Evolutionary conservation across 495 filamentous ascomycete species (phyloP).

Genomic region (Aspergillus asperescens): DNA sequence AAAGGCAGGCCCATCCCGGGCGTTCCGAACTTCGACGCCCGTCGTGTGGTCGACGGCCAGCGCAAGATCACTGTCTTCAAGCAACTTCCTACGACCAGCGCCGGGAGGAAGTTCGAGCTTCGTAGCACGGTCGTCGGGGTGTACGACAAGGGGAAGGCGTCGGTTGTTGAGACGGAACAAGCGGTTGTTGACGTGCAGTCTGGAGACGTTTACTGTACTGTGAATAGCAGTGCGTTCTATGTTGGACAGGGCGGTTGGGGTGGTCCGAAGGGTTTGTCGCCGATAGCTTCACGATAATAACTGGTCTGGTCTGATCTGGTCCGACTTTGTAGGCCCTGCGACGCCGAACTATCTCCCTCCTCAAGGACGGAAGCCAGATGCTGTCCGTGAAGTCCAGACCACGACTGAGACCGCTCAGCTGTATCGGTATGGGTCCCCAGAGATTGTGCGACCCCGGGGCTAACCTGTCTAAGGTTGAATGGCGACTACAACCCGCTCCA

Average conservation of each 20-base stretch:
- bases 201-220: conserved; percentile 68
- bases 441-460: background rate
- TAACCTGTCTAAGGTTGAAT: conserved; percentile 51
- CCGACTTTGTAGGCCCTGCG: conserved; percentile 55
- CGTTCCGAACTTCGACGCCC: conserved; percentile 70
- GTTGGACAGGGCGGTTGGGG: conserved; percentile 85
- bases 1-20: conserved; percentile 60
- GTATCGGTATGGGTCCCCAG: conserved; percentile 46
- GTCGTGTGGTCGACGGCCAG: conserved; percentile 78
- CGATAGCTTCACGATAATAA: background rate
- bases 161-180: conserved; percentile 75
- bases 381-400: conserved; percentile 61
- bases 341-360: conserved; percentile 71
- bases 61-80: conserved; percentile 73
- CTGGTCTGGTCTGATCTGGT: background rate
- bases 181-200: conserved; percentile 63
- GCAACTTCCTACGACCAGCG: conserved; percentile 66
- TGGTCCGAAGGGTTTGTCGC: conserved; percentile 67
- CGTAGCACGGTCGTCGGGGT: conserved; percentile 77
- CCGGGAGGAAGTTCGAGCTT: conserved; percentile 68
- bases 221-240: conserved; percentile 65
- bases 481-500: conserved; percentile 92
- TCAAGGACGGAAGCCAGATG: conserved; percentile 66
- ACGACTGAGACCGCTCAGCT: conserved; percentile 65
- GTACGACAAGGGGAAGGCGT: conserved; percentile 86